Base-by-base conservation (phyloP, 305 asterid species). In the Solanum aculeatissimum region DNA sequence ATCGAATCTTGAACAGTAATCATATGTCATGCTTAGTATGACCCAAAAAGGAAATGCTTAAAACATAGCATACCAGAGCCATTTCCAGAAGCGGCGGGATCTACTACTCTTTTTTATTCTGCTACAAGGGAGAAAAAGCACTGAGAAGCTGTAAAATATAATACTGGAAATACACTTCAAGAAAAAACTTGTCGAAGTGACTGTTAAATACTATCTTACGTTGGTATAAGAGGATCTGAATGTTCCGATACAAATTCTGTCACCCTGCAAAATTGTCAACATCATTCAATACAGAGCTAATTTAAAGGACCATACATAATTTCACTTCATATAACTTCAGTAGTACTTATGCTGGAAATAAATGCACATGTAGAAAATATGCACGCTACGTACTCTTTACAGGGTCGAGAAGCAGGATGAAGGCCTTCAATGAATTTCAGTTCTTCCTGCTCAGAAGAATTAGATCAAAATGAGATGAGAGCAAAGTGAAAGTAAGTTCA, bases 221-320 rank as follows among this genome's bases (percentile, higher is more conserved):
- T 89, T 57, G 95, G 98, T 71, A 93, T 86, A 62, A 96, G 91
- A 82, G 98, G 98, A 90, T 96, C 99, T 8, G 90, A 86, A 84
- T 91, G 92, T 68, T 82, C 91, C 2, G 84, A 85, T 43, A 93
- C 91, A 85, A 90, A 93, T 85, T 96, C 98, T 25, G 90, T 88
- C 65, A 93, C 90, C 94, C 98, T 96, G 94, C 84, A 55, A 72
- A 49, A 60, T 71, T 40, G 72, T 80, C 81, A 90, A 38, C 84
- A 75, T 66, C 81, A 69, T n/a, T 83, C 53, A 62, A 47, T 45
- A 53, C 18, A 42, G 32, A 47, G 29, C 9, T 25, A 42, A 49
- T 15, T 47, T 23, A 65, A 63, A 62, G 66, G 45, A 18, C 43
- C 53, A 60, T 19, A 21, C 55, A 32, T 35, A 68, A 43, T 35